These are phyloP conservation scores for Lyophyllum atratum DNA, from an alignment of 768 basidiomycete species.

Conservation along the genomic window DNA sequence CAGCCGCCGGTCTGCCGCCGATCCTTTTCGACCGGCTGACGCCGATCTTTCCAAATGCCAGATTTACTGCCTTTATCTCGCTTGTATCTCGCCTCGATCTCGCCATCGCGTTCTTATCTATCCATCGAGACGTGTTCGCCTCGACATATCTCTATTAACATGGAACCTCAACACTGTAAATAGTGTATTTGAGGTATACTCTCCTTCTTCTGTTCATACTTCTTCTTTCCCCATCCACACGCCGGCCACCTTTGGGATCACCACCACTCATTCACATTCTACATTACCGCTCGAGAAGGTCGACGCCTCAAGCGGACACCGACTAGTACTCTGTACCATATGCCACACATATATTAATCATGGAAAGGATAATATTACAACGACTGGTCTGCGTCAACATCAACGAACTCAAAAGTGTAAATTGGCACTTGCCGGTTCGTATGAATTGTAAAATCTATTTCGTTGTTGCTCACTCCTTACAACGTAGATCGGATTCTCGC, in stretches of 20 bases:
- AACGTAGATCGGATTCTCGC: not conserved
- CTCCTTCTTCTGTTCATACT: not conserved
- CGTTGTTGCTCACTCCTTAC: no score
- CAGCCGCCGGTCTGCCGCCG: no score
- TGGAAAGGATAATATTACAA: not conserved
- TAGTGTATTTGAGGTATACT: not conserved
- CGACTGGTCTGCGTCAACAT: not conserved
- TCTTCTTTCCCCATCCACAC: not conserved
- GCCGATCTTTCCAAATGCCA: no score
- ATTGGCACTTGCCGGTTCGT: no score
- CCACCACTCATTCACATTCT: no score
- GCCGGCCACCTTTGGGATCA: no score
- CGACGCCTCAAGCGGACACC: not conserved
- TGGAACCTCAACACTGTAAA: not conserved
- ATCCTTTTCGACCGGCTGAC: no score
- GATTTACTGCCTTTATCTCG: no score
- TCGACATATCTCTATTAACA: not conserved
- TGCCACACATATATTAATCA: slow-evolving; percentile 6
- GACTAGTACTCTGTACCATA: not conserved
- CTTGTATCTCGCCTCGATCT: no score
- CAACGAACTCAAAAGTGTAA: not conserved
- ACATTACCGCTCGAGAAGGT: not conserved
- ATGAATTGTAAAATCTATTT: no score
- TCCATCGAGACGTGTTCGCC: not conserved
- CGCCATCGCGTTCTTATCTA: not conserved